Conservation (phyloP, 1,284 basidiomycete genomes). For the Ganoderma resinaceum region DNA sequence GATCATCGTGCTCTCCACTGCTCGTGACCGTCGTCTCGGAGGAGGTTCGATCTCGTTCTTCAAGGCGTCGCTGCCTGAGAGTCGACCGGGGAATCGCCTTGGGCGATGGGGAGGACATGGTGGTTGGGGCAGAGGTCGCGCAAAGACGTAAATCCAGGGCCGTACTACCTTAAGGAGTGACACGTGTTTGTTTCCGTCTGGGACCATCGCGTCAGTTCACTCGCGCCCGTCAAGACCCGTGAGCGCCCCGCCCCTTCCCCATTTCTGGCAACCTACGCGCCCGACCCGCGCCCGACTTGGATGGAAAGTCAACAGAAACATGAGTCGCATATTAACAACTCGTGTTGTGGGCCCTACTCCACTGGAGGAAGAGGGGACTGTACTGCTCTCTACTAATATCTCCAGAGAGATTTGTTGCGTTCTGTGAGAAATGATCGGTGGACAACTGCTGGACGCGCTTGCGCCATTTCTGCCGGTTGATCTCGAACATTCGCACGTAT, state of each 20-base stretch:
- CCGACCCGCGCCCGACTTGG: neutral
- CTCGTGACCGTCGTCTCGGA: conserved; percentile 23
- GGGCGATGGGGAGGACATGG: conserved; percentile 20
- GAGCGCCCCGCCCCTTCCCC: neutral
- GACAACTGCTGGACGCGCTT: neutral
- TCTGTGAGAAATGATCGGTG: neutral
- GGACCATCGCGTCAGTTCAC: conserved; percentile 5
- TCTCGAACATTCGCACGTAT: no score
- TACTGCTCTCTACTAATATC: no score
- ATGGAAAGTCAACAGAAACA: no score
- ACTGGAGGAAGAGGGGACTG: no score
- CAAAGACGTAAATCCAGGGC: conserved; percentile 25
- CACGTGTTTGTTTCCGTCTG: conserved; percentile 18
- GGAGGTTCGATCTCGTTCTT: conserved; percentile 16
- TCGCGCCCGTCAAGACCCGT: neutral
- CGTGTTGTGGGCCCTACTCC: no score
- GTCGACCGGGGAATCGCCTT: conserved; percentile 20
- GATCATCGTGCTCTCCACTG: conserved; percentile 15
- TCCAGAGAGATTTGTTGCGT: neutral
- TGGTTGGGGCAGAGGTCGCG: conserved; percentile 12
- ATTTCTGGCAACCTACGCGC: conserved; percentile 7
- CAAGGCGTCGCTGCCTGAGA: conserved; percentile 32
- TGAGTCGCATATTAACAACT: no score
- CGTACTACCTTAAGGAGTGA: neutral
- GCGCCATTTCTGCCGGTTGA: neutral